A percentile compares a stretch with the other conserved stretches of the same genome.
Evolutionary conservation across 176 grass and related monocot species (phyloP).

Genomic region (Avena insularis): DNA sequence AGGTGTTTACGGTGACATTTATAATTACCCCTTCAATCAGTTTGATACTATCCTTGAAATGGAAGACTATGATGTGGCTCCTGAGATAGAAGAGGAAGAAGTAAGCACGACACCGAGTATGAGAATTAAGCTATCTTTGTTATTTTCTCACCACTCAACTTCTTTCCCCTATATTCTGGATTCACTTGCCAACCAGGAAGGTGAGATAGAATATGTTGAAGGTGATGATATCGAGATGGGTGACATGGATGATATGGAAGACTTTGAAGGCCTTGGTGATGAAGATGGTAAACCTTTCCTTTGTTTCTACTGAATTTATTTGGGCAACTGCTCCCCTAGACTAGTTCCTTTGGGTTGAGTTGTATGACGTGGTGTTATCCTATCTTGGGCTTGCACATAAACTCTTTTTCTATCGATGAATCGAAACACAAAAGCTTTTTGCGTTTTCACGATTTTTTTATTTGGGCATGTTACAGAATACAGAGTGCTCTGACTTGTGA

Average conservation of each 20-base stretch:
- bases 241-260: constrained; percentile 88
- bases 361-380: too few relatives aligned
- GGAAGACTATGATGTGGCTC: constrained; percentile 47
- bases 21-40: constrained; percentile 56
- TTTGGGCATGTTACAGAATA: background rate
- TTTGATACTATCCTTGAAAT: constrained; percentile 62
- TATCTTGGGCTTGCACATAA: too few relatives aligned
- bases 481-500: background rate
- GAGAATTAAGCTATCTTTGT: constrained; percentile 27
- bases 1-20: constrained; percentile 91
- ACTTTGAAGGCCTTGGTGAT: constrained; percentile 62
- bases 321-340: background rate
- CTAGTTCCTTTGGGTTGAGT: too few relatives aligned
- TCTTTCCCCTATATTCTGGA: constrained; percentile 24
- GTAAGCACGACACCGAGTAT: constrained; percentile 48
- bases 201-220: constrained; percentile 82
- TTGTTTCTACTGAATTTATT: background rate
- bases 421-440: too few relatives aligned
- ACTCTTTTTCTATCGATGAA: too few relatives aligned
- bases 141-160: constrained; percentile 22
- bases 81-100: constrained; percentile 68
- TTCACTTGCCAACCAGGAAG: constrained; percentile 53
- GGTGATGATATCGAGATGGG: constrained; percentile 67
- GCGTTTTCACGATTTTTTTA: background rate
- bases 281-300: constrained; percentile 44